A percentile compares a stretch with the other conserved stretches of the same genome.
phyloP scores from a whole-genome alignment of 2,329 filamentous ascomycete species.

The Elsinoe necatrix region DNA sequence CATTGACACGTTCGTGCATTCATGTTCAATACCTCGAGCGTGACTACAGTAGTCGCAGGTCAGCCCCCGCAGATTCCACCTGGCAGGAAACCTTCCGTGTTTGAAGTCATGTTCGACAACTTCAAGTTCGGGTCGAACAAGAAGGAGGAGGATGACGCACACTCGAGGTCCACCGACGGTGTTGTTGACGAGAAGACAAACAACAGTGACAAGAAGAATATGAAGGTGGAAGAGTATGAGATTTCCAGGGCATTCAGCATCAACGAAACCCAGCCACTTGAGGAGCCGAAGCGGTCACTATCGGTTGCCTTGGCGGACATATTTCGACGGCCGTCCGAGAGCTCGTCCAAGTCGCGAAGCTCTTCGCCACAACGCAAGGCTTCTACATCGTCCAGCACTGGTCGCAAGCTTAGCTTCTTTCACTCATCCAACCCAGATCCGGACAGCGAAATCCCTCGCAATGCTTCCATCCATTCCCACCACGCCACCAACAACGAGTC shows the following conservation, averaged over 20 bases:
- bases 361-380: constrained; percentile 12
- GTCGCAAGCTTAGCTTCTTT: constrained; percentile 2
- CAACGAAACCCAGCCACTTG: constrained; percentile 10
- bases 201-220: neutral
- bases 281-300: constrained; percentile 10
- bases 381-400: neutral
- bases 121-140: constrained; percentile 12
- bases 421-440: constrained; percentile 6
- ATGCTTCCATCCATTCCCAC: constrained; percentile 7
- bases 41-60: neutral
- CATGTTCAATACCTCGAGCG: neutral
- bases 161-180: neutral
- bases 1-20: neutral
- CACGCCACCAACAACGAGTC: neutral
- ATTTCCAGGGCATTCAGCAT: constrained; percentile 11
- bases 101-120: constrained; percentile 13
- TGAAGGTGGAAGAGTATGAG: neutral
- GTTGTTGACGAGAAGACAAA: neutral
- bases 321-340: constrained; percentile 10
- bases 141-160: constrained; percentile 6
- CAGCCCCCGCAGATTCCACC: neutral
- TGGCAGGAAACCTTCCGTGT: neutral
- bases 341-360: constrained; percentile 3
- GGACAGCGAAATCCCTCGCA: constrained; percentile 9
- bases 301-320: constrained; percentile 12